Evolutionary conservation across 306 rosid genomes (phyloP), one percentile per base, ranked within the genome.

Genomic region (Cucurbita argyrosperma): DNA sequence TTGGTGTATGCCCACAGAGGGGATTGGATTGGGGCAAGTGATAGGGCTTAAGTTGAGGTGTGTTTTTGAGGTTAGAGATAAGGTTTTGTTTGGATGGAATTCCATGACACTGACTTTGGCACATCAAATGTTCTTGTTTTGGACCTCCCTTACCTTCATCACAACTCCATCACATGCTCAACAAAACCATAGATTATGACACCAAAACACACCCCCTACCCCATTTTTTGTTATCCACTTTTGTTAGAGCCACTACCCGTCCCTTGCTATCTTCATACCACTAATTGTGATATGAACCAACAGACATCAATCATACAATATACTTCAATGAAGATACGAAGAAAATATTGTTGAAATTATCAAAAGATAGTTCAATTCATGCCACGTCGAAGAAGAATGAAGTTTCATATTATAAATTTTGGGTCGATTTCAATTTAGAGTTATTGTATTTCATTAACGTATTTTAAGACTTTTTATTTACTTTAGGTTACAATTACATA

Each of bases 81-180:
- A 42, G 71, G 52, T 19, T 64, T 64, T 65, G 71, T 65, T 65
- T 65, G 71, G 71, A 42, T 65, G 71, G 37, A 65, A 11, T 65
- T 50, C 37, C 0, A 42, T 42, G 38, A 18, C 71, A 64, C 71
- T 18, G 37, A 61, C 50, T 63, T 63, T 7, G 26, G 5, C 26
- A 40, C 4, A 64, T n/a, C 1, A 8, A 63, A 16, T 16, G 54
- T 16, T 64, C 42, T 64, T 64, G 14, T n/a, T 38, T 64, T n/a
- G 19, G 19, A 52, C 21, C 3, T 6, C 19, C 57, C 52, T 3
- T 47, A 47, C 18, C 18, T 39, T 65, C n/a, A 19, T 65, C 30
- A 42, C 71, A 65, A 65, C 38, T 66, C 54, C 54, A 66, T 42
- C 72, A 66, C 72, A 66, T 66, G 72, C 11, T 42, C n/a, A n/a